A percentile compares a stretch with the other conserved stretches of the same genome.
Evolutionary conservation across 768 basidiomycete species (phyloP).

Genomic region (Hypholoma fasciculare): DNA sequence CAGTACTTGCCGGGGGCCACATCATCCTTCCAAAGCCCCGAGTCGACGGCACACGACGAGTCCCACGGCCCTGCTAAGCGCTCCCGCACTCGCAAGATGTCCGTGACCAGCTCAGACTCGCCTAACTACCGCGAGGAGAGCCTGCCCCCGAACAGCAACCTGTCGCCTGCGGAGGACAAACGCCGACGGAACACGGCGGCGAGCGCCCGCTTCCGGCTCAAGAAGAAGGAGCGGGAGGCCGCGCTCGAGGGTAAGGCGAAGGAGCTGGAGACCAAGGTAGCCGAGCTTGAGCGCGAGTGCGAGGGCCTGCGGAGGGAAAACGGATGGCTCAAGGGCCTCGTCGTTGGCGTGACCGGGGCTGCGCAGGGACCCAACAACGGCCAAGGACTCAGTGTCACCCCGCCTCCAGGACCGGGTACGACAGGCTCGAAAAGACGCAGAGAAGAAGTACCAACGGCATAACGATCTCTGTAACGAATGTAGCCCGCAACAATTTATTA

Average conservation of each 20-base stretch:
- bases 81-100: conserved; percentile 53
- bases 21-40: conserved; percentile 18
- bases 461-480: conserved; percentile 5
- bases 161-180: conserved; percentile 80
- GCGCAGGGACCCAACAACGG: conserved; percentile 39
- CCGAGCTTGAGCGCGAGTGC: conserved; percentile 87
- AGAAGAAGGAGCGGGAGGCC: conserved; percentile 95
- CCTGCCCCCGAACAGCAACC: conserved; percentile 19
- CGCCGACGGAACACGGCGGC: conserved; percentile 93
- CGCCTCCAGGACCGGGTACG: conserved; percentile 15
- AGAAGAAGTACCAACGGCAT: conserved; percentile 27
- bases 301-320: conserved; percentile 88
- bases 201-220: conserved; percentile 88
- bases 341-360: conserved; percentile 84
- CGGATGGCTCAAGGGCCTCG: conserved; percentile 88
- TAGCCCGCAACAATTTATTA: conserved; percentile 3
- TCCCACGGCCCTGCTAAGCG: conserved; percentile 49
- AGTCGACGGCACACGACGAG: conserved; percentile 27
- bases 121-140: conserved; percentile 30
- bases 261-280: conserved; percentile 78
- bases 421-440: conserved; percentile 32
- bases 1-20: conserved; percentile 24
- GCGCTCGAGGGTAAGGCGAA: conserved; percentile 85
- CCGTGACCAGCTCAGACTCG: conserved; percentile 33
- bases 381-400: conserved; percentile 19